phyloP scores from a whole-genome alignment of 2,329 filamentous ascomycete species.

The Hymenoscyphus infarciens region DNA sequence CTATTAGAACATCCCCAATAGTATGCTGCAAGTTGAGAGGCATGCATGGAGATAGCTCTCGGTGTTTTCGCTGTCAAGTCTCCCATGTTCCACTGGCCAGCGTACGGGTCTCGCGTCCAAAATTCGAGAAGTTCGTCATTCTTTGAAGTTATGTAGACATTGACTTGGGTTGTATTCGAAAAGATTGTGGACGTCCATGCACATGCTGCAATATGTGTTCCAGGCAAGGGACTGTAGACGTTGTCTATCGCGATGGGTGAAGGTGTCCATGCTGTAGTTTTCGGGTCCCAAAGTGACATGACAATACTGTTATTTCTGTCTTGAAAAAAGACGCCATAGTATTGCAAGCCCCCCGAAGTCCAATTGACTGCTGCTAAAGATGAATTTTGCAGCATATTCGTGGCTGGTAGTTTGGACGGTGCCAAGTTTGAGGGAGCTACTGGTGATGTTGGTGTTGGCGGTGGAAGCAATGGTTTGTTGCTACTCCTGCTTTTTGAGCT shows the following conservation, averaged over 20 bases:
- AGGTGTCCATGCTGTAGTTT: background rate
- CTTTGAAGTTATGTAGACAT: background rate
- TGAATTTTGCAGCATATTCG: background rate
- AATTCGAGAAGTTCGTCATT: constrained; percentile 1
- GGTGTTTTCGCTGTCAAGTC: background rate
- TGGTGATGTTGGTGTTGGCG: background rate
- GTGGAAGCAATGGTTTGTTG: background rate
- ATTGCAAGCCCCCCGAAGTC: background rate
- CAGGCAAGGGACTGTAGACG: background rate
- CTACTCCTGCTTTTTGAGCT: background rate
- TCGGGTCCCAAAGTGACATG: background rate
- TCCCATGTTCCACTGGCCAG: background rate
- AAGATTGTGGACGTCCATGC: background rate
- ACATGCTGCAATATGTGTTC: background rate
- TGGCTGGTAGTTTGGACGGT: background rate
- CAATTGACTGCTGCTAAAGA: background rate
- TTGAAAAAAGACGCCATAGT: background rate
- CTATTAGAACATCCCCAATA: constrained; percentile 1
- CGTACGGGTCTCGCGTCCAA: background rate
- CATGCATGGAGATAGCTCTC: background rate
- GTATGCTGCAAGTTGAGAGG: background rate
- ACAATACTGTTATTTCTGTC: background rate
- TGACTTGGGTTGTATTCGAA: background rate
- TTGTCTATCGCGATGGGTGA: background rate
- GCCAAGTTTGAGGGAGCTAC: background rate